Base-by-base conservation (phyloP, 164 flowering plant species). In the Platanus orientalis region DNA sequence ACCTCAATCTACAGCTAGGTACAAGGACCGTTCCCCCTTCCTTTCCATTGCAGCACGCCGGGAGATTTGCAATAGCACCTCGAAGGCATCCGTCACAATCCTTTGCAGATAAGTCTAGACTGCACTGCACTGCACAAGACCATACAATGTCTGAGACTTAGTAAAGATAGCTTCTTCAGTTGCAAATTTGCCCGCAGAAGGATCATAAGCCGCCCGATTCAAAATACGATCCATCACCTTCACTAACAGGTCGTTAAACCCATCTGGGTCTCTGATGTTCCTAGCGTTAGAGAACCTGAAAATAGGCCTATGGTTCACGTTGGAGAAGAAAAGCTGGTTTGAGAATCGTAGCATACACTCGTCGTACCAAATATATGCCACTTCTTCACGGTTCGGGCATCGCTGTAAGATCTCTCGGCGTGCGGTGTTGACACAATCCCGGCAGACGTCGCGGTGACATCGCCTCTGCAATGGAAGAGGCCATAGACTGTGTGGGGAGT, bases 381-480 rank as follows among this genome's bases (percentile, higher is more conserved):
- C 56, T 21, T 53, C 55, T 21, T 58, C 12, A n/a, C n/a, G n/a
- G 17, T 55, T 25, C 12, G 73, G 67, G 55, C 78, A 75, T 0
- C 3, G 7, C 21, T n/a, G 12, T 1, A 53, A 0, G 20, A 64
- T 27, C 0, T 52, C 34, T 0, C 0, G 10, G 0, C 25, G 42
- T 1, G 69, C 63, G 0, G 20, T 20, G 1, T 12, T 7, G 16
- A 71, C 57, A 44, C 74, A 74, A 4, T 17, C 9, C 0, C 32
- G 58, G 29, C 78, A 71, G 6, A 4, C 12, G 1, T 42, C 49
- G 7, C n/a, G 13, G 23, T 21, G 20, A 60, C 26, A 32, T 65
- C 76, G 16, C 65, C 73, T 4, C 70, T 51, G 56, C 76, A 73
- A 44, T 65, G 67, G 16, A 25, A 58, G 26, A 65, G 24, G 25